phyloP scores from a whole-genome alignment of 768 basidiomycete genomes.

The Tricholoma flavovirens region DNA sequence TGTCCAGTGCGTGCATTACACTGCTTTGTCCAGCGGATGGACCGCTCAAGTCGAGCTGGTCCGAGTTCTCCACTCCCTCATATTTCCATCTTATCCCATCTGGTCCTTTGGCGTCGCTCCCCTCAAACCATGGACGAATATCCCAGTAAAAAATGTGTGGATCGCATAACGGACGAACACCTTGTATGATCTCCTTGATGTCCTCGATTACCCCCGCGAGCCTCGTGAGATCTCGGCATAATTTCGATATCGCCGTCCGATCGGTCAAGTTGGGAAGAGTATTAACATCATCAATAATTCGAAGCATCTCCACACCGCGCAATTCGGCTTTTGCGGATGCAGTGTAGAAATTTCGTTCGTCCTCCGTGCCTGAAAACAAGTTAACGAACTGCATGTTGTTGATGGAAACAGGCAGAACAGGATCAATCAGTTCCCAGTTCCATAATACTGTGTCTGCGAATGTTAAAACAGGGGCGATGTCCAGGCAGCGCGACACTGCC shows the following conservation, averaged over 20 bases:
- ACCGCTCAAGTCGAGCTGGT: constrained; percentile 66
- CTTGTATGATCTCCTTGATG: constrained; percentile 63
- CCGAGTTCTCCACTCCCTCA: constrained; percentile 61
- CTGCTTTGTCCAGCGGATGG: constrained; percentile 95
- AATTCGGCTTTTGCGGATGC: constrained; percentile 82
- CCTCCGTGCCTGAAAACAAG: constrained; percentile 78
- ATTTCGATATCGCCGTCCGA: constrained; percentile 55
- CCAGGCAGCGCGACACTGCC: constrained; percentile 65
- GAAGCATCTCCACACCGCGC: constrained; percentile 79
- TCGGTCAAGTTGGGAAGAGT: constrained; percentile 66
- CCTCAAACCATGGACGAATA: constrained; percentile 90
- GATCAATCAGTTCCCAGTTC: constrained; percentile 70
- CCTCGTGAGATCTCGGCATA: constrained; percentile 65
- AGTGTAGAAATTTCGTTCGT: constrained; percentile 83
- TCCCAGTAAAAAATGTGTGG: constrained; percentile 87
- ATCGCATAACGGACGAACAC: constrained; percentile 66
- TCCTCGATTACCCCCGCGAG: constrained; percentile 68
- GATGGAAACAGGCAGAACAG: constrained; percentile 50
- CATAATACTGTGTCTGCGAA: constrained; percentile 96
- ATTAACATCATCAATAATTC: constrained; percentile 82
- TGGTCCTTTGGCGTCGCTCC: constrained; percentile 59
- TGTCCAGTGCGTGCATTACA: constrained; percentile 79
- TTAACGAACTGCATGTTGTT: constrained; percentile 73
- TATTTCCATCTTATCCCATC: constrained; percentile 61
- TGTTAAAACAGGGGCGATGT: constrained; percentile 90